phyloP scores from a whole-genome alignment of 495 filamentous ascomycete species.

The Astrothelium macrocarpum region DNA sequence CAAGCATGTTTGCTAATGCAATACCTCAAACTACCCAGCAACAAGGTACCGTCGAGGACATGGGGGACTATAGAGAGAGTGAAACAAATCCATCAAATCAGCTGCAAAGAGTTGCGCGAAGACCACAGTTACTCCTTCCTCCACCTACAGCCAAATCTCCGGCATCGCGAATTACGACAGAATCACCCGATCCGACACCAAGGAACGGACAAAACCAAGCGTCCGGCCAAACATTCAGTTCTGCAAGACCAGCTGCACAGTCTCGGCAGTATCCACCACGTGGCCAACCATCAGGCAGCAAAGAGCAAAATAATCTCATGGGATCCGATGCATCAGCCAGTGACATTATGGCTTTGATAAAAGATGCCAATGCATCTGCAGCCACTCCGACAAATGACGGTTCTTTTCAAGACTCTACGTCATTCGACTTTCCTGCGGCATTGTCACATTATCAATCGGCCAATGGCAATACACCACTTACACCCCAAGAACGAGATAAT shows the following conservation, averaged over 20 bases:
- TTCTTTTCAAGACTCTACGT: constrained; percentile 25
- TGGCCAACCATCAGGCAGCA: neutral
- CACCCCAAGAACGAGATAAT: constrained; percentile 63
- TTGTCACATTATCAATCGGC: constrained; percentile 60
- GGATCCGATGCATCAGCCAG: constrained; percentile 16
- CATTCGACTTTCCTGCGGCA: constrained; percentile 63
- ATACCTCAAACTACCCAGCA: constrained; percentile 29
- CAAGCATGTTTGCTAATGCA: constrained; percentile 32
- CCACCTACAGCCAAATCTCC: constrained; percentile 12
- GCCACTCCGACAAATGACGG: constrained; percentile 29
- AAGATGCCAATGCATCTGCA: constrained; percentile 62
- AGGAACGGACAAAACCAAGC: neutral
- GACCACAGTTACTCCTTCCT: constrained; percentile 28
- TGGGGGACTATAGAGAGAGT: constrained; percentile 27
- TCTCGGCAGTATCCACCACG: constrained; percentile 8
- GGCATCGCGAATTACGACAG: neutral
- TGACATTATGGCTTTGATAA: constrained; percentile 82
- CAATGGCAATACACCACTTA: constrained; percentile 57
- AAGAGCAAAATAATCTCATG: neutral
- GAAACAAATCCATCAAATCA: constrained; percentile 18
- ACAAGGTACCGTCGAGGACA: constrained; percentile 33
- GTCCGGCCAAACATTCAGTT: constrained; percentile 12
- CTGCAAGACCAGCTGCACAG: constrained; percentile 7
- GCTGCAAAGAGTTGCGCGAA: constrained; percentile 19
- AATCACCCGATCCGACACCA: constrained; percentile 1